These are phyloP conservation scores for Saccharomycopsis lassenensis DNA, from an alignment of 805 yeast genomes.

Conservation along the genomic window DNA sequence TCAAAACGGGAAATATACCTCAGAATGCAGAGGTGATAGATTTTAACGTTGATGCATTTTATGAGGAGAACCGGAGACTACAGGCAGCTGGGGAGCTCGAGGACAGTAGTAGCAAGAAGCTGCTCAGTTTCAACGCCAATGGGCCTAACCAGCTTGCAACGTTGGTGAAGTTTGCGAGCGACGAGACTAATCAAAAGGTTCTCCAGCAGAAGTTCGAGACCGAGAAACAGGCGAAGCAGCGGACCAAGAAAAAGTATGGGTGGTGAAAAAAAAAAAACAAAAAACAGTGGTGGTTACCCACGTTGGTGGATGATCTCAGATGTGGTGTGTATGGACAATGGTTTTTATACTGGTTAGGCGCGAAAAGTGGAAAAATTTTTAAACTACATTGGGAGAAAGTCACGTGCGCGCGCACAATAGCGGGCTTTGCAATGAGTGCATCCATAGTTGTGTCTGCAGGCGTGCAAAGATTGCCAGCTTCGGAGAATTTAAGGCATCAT, in stretches of 20 bases:
- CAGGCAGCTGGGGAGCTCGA: slow-evolving; percentile 19
- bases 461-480: too few relatives aligned
- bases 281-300: neutral
- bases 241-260: slow-evolving; percentile 19
- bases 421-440: too few relatives aligned
- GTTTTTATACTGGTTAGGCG: too few relatives aligned
- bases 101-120: slow-evolving; percentile 16
- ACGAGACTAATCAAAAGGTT: slow-evolving; percentile 20
- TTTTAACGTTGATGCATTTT: slow-evolving; percentile 25
- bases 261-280: slow-evolving; percentile 8
- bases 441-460: too few relatives aligned
- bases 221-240: slow-evolving; percentile 17
- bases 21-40: slow-evolving; percentile 21
- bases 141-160: slow-evolving; percentile 26
- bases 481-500: too few relatives aligned
- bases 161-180: slow-evolving; percentile 24
- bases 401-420: too few relatives aligned
- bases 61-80: slow-evolving; percentile 23
- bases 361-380: too few relatives aligned
- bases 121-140: slow-evolving; percentile 20
- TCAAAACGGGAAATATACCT: too few relatives aligned
- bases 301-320: too few relatives aligned
- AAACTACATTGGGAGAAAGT: too few relatives aligned
- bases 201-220: slow-evolving; percentile 20
- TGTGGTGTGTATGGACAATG: too few relatives aligned